Evolutionary conservation across 148 eudicot species (phyloP), one percentile per base, ranked within the genome.

Genomic region (Fallopia convolvulus): DNA sequence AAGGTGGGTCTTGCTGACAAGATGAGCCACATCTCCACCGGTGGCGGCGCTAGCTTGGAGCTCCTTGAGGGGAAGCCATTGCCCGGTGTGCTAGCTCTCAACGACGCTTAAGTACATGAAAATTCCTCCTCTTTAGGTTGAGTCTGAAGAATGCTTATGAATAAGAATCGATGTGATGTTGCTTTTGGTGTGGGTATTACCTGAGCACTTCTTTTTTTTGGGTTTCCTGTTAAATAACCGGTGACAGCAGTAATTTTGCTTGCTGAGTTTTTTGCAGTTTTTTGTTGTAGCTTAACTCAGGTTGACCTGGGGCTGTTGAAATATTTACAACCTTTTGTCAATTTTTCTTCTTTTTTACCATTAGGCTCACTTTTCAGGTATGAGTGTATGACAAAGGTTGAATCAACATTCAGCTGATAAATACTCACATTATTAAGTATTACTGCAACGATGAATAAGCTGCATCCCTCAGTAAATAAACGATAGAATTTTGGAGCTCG

Each of bases 11-110:
- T 93, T 4, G 98, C 97, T 0, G 98, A 93, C 63, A 86, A 90
- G 91, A 93, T 93, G 98, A 93, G 97, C 85, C 98, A 93, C 84
- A 93, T 93, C 75, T 93, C 98, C 48, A 93, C 98, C 0, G 98
- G 98, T 65, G 98, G 98, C 14, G 98, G 97, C 81, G 98, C 97
- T 49, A 94, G 98, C 84, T 88, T 94, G 92, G 98, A 94, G 83
- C 92, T 94, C 50, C 85, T 94, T 26, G 97, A 94, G 80, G 98
- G 98, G 41, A 94, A 94, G 76, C 68, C 84, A 17, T 86, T 94
- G 7, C 95, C 98, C 18, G 98, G 98, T 52, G 98, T 94, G 26
- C 87, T 88, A 74, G 98, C 98, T 50, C 95, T 94, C 30, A 81
- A 94, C 49, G 95, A 92, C 72, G 97, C 90, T 76, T 68, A 18